These are phyloP conservation scores for Quercus alba DNA, from an alignment of 306 rosid species.

Conservation along the genomic window DNA sequence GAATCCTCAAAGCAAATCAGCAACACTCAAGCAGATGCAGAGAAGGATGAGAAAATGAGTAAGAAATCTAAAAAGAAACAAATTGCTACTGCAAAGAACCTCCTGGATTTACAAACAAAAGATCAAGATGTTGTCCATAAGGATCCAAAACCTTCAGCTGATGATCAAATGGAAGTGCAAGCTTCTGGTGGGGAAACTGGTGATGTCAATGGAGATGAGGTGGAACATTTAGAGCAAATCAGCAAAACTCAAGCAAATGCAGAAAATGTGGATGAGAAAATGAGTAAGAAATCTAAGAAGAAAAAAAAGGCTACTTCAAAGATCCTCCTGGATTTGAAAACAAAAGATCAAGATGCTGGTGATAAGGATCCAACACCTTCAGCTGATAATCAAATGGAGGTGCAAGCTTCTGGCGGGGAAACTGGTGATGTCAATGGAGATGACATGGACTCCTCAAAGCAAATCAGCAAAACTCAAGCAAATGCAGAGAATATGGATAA, in stretches of 20 bases:
- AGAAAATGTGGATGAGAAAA: conserved; percentile 32
- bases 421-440: conserved; percentile 12
- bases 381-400: conserved; percentile 19
- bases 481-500: conserved; percentile 27
- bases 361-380: conserved; percentile 16
- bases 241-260: conserved; percentile 29
- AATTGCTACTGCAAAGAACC: conserved; percentile 26
- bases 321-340: conserved; percentile 23
- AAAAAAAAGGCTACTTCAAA: conserved; percentile 34
- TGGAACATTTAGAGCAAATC: conserved; percentile 30
- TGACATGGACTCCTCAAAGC: conserved; percentile 30
- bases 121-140: conserved; percentile 24
- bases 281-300: conserved; percentile 45
- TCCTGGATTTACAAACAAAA: conserved; percentile 30
- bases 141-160: conserved; percentile 23
- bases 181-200: conserved; percentile 1
- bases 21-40: conserved; percentile 32
- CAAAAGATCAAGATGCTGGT: conserved; percentile 32
- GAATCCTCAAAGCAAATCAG: conserved; percentile 30
- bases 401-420: not conserved
- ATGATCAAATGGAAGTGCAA: conserved; percentile 5
- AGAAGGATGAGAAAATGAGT: conserved; percentile 34
- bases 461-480: conserved; percentile 28
- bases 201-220: conserved; percentile 14
- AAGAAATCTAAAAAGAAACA: conserved; percentile 48